Evolutionary conservation across 805 yeast genomes (phyloP), one percentile per base, ranked within the genome.

Genomic region (Wickerhamomyces queroliae): DNA sequence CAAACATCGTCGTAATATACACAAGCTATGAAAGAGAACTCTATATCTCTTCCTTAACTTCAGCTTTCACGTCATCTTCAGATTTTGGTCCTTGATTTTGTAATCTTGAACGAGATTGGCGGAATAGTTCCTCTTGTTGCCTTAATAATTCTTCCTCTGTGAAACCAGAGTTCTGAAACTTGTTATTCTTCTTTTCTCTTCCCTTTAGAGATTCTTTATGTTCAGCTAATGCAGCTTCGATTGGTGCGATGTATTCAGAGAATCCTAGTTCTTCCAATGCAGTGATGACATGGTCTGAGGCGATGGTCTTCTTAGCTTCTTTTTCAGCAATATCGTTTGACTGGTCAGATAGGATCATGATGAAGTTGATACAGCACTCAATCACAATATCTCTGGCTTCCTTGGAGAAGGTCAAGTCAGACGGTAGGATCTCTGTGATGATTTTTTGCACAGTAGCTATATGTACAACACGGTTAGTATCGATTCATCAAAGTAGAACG

Each of bases 361-460:
- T 83, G 59, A 93, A 91, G 63, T 89, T 96, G 40, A 93, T 88
- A 53, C 97, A 89, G 61, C 96, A 91, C 58, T 93, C 97, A 33
- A 95, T 91, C 33, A 93, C 76, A 33, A 95, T 93, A 55, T 91
- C 98, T 42, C 97, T 71, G 2, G 97, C 95, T 48, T 93, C 98
- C 50, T 90, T 85, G 30, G 95, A 79, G 50, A 91, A 88, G 7
- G 90, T 80, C 41, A 86, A 70, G 55, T 90, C 97, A n/a, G 77
- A 66, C 15, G 96, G 96, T 23, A 91, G 69, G 25, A 93, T 85
- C 54, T 93, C 99, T 3, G 89, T 74, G 16, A 93, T 82, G 36
- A 93, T 88, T 61, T 93, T 93, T 58, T 91, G 98, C 2, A 93
- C 98, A 0, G 99, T 93, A 3, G 99, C 99, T 63, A 69, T 65